Base-by-base conservation (phyloP, 371 early-diverging fungal genomes). In the Batkoa obscura region DNA sequence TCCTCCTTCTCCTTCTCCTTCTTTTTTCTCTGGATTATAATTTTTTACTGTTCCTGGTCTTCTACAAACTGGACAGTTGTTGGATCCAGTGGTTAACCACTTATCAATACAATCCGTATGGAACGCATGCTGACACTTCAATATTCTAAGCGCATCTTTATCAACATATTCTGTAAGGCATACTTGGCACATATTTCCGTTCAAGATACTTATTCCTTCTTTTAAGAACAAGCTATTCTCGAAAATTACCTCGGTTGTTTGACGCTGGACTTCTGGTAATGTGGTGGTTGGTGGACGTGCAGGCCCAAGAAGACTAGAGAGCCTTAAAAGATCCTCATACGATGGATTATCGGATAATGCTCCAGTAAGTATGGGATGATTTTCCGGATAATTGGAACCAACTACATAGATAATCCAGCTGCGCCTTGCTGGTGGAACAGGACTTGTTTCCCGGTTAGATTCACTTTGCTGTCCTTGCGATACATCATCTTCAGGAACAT, bases 61-160 rank as follows among this genome's bases (percentile, higher is more conserved):
- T 32, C 71, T 59, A 48, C 69, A 70, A 55, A 74, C 66, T n/a
- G 71, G 69, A 43, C 69, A 71, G 41, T 67, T 69, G 63, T 71
- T 68, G n/a, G 67, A 62, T 1, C 71, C 71, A 1, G 66, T 63
- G 41, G 68, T 68, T 30, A 70, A 61, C 71, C 71, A 70, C 62
- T 68, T 76, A 58, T 94, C 95, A 35, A 97, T 84, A 65, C 98
- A 98, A n/a, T 71, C 71, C 33, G 74, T 70, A 64, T 98, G 98
- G 68, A 87, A 98, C 50, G 75, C 75, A 66, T 98, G 98, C 35
- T 68, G 70, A 68, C 98, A 98, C 0, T 83, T 83, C 46, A 98
- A 69, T 3, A 80, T 70, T 2, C 94, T 68, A 41, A 94, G 62
- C 50, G 74, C 69, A n/a, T 87, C 85, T 13, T 80, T 81, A 34